Conservation (phyloP, 352 stramenopile species). For the Globisporangium viniferum region DNA sequence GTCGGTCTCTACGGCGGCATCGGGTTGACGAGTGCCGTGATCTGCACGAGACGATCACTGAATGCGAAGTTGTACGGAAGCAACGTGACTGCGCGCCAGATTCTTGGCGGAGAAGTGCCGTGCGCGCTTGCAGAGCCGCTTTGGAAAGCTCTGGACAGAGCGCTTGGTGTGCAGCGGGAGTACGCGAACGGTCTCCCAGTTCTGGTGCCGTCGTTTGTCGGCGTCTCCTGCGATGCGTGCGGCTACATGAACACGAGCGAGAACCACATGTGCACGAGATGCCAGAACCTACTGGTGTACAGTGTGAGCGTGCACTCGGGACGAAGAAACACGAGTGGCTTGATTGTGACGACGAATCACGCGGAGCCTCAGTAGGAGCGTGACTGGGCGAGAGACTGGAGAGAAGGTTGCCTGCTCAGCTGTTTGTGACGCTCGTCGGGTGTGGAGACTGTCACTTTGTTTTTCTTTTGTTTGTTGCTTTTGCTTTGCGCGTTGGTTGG, state of each 20-base stretch:
- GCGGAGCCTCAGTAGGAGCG: slow-evolving; percentile 1
- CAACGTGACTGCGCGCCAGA: slow-evolving; percentile 59
- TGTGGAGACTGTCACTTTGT: background rate
- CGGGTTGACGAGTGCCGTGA: slow-evolving; percentile 60
- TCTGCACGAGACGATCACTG: slow-evolving; percentile 73
- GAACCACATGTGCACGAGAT: slow-evolving; percentile 44
- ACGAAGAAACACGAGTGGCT: slow-evolving; percentile 45
- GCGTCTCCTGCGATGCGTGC: slow-evolving; percentile 52
- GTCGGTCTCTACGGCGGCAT: slow-evolving; percentile 85
- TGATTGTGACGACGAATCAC: slow-evolving; percentile 30
- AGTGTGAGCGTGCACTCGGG: slow-evolving; percentile 70
- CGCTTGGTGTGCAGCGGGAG: slow-evolving; percentile 55
- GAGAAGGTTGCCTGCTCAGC: background rate
- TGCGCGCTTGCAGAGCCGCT: slow-evolving; percentile 59
- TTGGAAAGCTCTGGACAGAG: slow-evolving; percentile 59
- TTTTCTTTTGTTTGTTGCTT: background rate
- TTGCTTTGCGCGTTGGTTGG: background rate
- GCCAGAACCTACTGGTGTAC: slow-evolving; percentile 68
- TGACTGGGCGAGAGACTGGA: background rate
- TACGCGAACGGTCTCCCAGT: slow-evolving; percentile 65
- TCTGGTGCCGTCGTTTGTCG: slow-evolving; percentile 39
- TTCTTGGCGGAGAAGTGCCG: slow-evolving; percentile 65
- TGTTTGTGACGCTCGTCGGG: background rate
- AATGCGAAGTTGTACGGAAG: slow-evolving; percentile 90
- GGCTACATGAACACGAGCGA: slow-evolving; percentile 47